Base-by-base conservation (phyloP, 768 basidiomycete species). In the Pulveroboletus sp. region DNA sequence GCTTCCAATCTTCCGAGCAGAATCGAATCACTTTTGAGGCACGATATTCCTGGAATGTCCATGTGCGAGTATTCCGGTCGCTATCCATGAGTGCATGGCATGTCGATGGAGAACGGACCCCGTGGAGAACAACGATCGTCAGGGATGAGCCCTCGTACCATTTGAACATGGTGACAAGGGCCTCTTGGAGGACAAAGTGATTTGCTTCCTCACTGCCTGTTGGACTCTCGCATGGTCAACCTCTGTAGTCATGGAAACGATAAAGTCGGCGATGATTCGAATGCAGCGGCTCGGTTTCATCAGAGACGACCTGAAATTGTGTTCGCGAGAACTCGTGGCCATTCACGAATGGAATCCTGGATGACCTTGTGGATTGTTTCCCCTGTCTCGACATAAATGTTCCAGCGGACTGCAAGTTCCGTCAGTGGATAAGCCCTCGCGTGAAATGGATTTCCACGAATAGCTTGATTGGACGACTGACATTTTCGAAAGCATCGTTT, bases 21-120 rank as follows among this genome's bases (percentile, higher is more conserved):
- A 58, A 54, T 6, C 32, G 39, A 12, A 58, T 39, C 1, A 43
- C 49, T 8, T 38, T 50, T 16, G 57, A 45, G 0, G 55, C 55
- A 4, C 47, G 46, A 11, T 58, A 57, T 41, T 57, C 56, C 19
- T 57, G 53, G 2, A 55, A 17, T 9, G 51, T 46, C 48, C 48
- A 47, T 1, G 5, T 44, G 0, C 47, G 31, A 7, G 40, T 45
- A n/a, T 45, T 31, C 31, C 31, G 14, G 11, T 13, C 6, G 31
- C 31, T 31, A 5, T 14, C 14, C 10, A 31, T 14, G 5, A 55
- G 39, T 16, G 30, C 51, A 1, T 46, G 45, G 6, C 19, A 30
- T 47, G 4, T 41, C 53, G 31, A 31, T 1, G 31, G 31, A 31
- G 31, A 31, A 14, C 31, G 31, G 11, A 31, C 31, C 6, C 31